phyloP scores from a whole-genome alignment of 306 rosid species.

The Castanea sativa region DNA sequence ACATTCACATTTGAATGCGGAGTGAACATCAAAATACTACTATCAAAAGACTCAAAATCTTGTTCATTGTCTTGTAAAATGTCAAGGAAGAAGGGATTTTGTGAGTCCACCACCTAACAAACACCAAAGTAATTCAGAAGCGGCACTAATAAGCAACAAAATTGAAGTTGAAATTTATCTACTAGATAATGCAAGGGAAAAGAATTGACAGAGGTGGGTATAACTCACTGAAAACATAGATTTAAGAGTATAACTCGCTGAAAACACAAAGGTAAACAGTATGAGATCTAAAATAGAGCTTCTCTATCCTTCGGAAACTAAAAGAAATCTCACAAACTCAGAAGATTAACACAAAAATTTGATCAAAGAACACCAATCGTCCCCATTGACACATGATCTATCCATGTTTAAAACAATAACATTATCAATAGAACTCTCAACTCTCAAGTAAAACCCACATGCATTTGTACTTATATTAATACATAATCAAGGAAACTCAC shows the following conservation, averaged over 20 bases:
- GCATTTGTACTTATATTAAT: constrained; percentile 9
- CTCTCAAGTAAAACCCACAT: neutral
- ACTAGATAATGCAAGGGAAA: no score
- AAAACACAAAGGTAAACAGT: neutral
- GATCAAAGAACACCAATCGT: neutral
- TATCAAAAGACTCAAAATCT: no score
- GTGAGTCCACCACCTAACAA: no score
- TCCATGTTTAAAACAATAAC: constrained; percentile 19
- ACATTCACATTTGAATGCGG: no score
- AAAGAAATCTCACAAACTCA: neutral
- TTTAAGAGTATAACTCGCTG: neutral
- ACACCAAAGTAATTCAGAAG: no score
- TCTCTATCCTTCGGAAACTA: neutral
- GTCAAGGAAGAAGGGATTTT: no score
- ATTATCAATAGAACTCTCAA: neutral
- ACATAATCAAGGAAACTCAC: neutral
- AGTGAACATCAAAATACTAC: no score
- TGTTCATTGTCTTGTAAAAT: no score
- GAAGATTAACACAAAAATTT: neutral
- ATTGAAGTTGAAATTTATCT: no score
- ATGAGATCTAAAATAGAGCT: neutral
- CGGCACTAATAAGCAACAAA: no score
- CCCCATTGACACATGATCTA: constrained; percentile 20
- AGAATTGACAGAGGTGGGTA: no score
- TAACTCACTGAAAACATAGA: neutral